Conservation (phyloP, 1,139 yeast genomes). For the Geotrichum aggregatum region DNA sequence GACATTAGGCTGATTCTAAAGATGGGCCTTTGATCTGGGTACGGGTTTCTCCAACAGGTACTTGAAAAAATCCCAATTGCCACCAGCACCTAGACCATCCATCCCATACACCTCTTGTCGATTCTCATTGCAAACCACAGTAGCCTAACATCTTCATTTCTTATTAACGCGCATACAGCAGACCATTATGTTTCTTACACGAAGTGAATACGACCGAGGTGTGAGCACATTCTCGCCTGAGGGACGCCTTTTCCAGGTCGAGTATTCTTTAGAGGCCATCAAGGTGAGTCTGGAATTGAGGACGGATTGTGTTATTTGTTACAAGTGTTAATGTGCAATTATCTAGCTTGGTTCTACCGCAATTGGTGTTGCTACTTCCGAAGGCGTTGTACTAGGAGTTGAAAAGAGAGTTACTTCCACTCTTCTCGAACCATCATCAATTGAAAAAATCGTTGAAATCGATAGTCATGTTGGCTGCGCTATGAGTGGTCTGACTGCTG, state of each 20-base stretch:
- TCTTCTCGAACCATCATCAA: conserved; percentile 82
- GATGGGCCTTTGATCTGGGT: too few relatives aligned
- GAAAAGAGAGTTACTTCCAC: conserved; percentile 96
- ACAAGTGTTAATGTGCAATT: background rate
- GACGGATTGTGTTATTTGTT: background rate
- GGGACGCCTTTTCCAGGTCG: conserved; percentile 97
- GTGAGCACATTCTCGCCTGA: conserved; percentile 98
- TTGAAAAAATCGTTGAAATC: conserved; percentile 93
- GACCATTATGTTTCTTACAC: conserved; percentile 76
- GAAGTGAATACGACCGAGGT: conserved; percentile 99
- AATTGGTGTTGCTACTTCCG: conserved; percentile 93
- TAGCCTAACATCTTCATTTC: background rate
- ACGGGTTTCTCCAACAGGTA: conserved; percentile 1
- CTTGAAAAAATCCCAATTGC: conserved; percentile 10
- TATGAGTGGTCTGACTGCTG: conserved; percentile 97
- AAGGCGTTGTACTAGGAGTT: conserved; percentile 93
- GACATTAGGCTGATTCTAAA: too few relatives aligned
- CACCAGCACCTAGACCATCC: conserved; percentile 6
- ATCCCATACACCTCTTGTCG: background rate
- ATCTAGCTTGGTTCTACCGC: conserved; percentile 84
- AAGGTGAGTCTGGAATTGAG: conserved; percentile 46
- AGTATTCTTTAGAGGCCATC: conserved; percentile 95
- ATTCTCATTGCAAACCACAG: background rate
- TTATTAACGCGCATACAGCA: conserved; percentile 1
- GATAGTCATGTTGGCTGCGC: conserved; percentile 97